Conservation (phyloP, 106 monocot species). For the Platanthera zijinensis region DNA sequence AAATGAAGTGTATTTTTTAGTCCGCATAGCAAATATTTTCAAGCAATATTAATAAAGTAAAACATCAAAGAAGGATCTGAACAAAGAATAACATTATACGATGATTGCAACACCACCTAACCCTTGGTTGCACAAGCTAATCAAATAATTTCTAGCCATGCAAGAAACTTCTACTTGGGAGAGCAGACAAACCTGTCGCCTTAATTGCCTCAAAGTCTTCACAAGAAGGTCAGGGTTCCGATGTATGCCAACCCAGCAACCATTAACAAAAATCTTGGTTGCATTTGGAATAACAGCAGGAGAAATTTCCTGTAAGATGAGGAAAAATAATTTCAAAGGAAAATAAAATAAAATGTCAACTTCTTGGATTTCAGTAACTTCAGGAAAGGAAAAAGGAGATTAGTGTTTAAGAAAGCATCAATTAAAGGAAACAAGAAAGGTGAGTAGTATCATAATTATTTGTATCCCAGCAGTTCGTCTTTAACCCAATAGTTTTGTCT, state of each 20-base stretch:
- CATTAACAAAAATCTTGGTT: conserved; percentile 98
- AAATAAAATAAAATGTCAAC: background rate
- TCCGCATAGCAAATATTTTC: background rate
- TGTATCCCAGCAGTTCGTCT: background rate
- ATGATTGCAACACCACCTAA: background rate
- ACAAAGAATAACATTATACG: background rate
- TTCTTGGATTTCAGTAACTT: background rate
- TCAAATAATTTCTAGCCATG: background rate
- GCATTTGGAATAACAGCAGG: conserved; percentile 96
- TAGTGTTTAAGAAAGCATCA: background rate
- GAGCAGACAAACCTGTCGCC: conserved; percentile 59
- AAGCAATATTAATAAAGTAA: background rate
- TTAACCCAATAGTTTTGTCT: background rate
- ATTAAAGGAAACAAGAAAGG: background rate
- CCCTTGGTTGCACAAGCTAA: background rate
- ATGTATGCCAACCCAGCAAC: conserved; percentile 97
- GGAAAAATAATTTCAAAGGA: background rate
- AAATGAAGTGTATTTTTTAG: background rate
- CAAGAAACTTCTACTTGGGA: background rate
- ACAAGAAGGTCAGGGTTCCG: conserved; percentile 92
- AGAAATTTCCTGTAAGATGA: conserved; percentile 78
- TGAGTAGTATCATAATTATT: background rate
- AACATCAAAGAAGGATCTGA: background rate
- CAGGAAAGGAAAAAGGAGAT: background rate
- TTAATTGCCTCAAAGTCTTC: conserved; percentile 82